Conservation (phyloP, 176 grass and related monocot species). For the Leersia perrieri region DNA sequence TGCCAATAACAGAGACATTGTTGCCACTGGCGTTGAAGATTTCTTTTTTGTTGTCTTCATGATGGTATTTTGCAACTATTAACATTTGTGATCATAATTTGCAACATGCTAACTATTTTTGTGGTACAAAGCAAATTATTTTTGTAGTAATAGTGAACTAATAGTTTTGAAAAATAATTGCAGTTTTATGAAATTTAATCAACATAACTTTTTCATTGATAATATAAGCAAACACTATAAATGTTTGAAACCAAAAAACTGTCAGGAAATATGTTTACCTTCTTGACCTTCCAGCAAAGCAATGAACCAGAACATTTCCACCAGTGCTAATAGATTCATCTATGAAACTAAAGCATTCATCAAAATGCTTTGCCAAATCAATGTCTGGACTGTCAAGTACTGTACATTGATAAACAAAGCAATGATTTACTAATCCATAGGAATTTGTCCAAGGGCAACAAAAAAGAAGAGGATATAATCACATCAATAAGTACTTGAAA, state of each 20-base stretch:
- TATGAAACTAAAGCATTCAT: constrained; percentile 85
- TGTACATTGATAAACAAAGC: constrained; percentile 29
- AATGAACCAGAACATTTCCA: constrained; percentile 81
- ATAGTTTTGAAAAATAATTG: neutral
- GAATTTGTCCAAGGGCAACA: constrained; percentile 19
- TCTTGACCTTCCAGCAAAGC: constrained; percentile 92
- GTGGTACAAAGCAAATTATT: neutral
- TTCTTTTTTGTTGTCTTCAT: neutral
- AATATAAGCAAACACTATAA: constrained; percentile 1
- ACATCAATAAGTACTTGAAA: constrained; percentile 8
- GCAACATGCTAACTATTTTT: neutral
- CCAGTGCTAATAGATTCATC: constrained; percentile 68
- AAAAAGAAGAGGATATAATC: neutral
- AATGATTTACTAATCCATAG: constrained; percentile 21
- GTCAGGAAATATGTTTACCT: constrained; percentile 48
- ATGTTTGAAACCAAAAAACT: constrained; percentile 6
- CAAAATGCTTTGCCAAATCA: constrained; percentile 60
- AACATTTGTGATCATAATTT: neutral
- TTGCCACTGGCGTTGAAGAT: no score
- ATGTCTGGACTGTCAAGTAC: constrained; percentile 73
- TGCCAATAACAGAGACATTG: no score
- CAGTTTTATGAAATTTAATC: neutral
- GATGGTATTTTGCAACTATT: neutral
- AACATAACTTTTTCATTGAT: neutral
- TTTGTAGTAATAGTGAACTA: neutral